Conservation (phyloP, 2,329 filamentous ascomycete genomes). For the Macroventuria anomochaeta region DNA sequence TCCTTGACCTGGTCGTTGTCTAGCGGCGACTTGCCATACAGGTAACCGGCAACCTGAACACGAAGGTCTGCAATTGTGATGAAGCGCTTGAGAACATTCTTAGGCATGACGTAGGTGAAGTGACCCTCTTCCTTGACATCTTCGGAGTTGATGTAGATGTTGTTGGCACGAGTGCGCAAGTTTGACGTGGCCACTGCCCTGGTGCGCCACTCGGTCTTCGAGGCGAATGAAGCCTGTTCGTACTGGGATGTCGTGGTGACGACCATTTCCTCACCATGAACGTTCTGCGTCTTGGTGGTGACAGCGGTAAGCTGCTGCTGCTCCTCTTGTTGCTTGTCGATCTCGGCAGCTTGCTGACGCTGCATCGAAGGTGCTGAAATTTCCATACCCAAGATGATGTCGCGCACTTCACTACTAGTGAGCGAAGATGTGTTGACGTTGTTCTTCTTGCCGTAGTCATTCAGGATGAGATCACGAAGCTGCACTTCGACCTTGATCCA, state of each 20-base stretch:
- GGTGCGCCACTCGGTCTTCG: constrained; percentile 98
- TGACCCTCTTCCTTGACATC: constrained; percentile 87
- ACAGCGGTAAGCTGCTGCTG: constrained; percentile 96
- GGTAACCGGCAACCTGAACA: constrained; percentile 93
- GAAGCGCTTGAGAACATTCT: constrained; percentile 97
- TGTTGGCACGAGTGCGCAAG: constrained; percentile 89
- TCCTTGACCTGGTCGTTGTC: constrained; percentile 98
- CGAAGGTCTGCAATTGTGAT: constrained; percentile 96
- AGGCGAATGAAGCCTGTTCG: constrained; percentile 96
- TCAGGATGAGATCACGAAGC: constrained; percentile 91
- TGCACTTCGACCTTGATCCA: constrained; percentile 99
- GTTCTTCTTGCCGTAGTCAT: constrained; percentile 99
- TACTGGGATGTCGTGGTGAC: constrained; percentile 98
- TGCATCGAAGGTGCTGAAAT: constrained; percentile 98
- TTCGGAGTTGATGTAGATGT: constrained; percentile 97
- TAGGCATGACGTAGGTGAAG: constrained; percentile 97
- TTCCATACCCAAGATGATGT: constrained; percentile 99
- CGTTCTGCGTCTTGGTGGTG: constrained; percentile 97
- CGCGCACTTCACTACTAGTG: constrained; percentile 94
- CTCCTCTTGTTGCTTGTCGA: constrained; percentile 98
- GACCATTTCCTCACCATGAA: constrained; percentile 95
- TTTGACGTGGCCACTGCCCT: constrained; percentile 96
- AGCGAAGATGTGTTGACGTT: constrained; percentile 98
- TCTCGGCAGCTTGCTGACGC: constrained; percentile 96
- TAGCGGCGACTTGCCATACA: constrained; percentile 89